A percentile compares a stretch with the other conserved stretches of the same genome.
These are phyloP conservation scores for Neckera pumila DNA, from an alignment of 225 moss, liverwort and hornwort species.

Conservation along the genomic window DNA sequence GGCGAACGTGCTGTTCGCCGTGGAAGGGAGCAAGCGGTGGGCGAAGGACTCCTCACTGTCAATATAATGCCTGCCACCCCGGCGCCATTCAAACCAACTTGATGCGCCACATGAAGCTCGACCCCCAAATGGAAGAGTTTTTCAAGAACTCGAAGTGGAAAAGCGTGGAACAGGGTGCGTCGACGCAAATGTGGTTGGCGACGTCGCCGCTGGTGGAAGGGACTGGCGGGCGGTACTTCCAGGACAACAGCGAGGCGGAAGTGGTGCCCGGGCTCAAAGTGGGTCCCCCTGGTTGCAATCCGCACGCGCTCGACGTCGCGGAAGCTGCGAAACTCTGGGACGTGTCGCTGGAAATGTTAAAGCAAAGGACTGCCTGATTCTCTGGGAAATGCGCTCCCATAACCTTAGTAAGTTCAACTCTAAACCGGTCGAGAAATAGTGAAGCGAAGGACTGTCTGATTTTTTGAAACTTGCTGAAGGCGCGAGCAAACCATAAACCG, in stretches of 20 bases:
- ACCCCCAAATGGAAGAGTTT: neutral
- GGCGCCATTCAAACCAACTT: neutral
- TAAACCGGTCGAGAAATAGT: neutral
- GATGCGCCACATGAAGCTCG: neutral
- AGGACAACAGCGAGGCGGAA: neutral
- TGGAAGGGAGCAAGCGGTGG: neutral
- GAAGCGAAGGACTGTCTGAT: neutral
- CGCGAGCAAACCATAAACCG: neutral
- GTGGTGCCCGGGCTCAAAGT: fast-evolving
- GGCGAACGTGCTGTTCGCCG: neutral
- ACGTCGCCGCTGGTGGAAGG: neutral
- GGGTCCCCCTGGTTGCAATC: neutral
- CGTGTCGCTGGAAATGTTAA: neutral
- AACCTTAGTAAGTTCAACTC: neutral
- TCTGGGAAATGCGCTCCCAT: neutral
- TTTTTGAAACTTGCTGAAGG: neutral
- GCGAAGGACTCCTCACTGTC: neutral
- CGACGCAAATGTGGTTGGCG: neutral
- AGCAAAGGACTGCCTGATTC: neutral
- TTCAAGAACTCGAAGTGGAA: neutral
- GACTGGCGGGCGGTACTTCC: neutral
- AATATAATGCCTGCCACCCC: neutral
- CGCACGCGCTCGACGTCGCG: neutral
- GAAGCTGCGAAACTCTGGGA: neutral
- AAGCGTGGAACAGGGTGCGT: neutral